Conservation (phyloP, 495 filamentous ascomycete genomes). For the Immersiella caudata region DNA sequence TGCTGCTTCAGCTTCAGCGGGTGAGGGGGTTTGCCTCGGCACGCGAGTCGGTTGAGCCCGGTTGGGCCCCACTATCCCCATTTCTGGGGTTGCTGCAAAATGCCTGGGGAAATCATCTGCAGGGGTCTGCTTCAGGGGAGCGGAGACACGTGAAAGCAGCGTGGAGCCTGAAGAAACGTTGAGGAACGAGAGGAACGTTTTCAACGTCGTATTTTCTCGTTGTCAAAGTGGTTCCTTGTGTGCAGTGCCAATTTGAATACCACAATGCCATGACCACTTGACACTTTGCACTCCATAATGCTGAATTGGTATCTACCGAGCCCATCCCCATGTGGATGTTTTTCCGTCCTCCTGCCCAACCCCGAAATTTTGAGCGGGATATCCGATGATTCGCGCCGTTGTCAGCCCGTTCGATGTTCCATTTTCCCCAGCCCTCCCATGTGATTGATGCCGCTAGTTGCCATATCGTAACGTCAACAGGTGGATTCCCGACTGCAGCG, state of each 20-base stretch:
- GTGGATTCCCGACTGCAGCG: background rate
- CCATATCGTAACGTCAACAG: background rate
- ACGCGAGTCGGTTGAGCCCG: background rate
- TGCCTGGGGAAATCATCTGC: constrained; percentile 13
- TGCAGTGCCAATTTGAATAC: background rate
- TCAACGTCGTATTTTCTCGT: background rate
- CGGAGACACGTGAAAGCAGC: constrained; percentile 11
- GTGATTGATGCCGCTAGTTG: background rate
- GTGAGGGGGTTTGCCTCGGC: constrained; percentile 1
- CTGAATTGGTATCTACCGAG: background rate
- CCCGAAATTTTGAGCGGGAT: background rate
- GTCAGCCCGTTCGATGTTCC: background rate
- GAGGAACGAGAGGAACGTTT: background rate
- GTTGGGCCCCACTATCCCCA: background rate
- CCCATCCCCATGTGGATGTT: background rate
- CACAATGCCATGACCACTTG: background rate
- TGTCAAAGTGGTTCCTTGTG: background rate
- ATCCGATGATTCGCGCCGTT: background rate
- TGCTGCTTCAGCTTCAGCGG: background rate
- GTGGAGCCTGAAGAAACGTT: background rate
- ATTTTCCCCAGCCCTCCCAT: background rate
- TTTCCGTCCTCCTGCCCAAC: background rate
- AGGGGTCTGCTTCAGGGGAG: background rate
- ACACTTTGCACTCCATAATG: background rate
- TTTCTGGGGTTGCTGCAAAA: background rate